A percentile compares a stretch with the other conserved stretches of the same genome.
Evolutionary conservation across 495 filamentous ascomycete species (phyloP).

Genomic region (Glarea lozoyensis): DNA sequence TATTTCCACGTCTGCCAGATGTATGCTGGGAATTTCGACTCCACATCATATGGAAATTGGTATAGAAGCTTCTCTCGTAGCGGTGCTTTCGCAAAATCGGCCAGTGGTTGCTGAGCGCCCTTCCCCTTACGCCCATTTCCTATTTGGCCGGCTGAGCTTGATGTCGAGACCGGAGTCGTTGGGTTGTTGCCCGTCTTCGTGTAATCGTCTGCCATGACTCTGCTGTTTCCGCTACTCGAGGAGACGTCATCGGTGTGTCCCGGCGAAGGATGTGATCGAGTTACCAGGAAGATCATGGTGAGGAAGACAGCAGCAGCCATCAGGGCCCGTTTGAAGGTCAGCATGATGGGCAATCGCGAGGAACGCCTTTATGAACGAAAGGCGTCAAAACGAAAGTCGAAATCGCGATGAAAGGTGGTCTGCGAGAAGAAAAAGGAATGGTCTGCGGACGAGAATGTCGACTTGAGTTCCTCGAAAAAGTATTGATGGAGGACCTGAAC

Average conservation of each 20-base stretch:
- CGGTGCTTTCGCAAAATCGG: slow-evolving; percentile 50
- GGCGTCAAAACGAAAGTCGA: no score
- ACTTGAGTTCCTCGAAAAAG: no score
- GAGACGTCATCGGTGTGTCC: no score
- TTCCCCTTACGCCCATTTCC: neutral
- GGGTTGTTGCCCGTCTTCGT: slow-evolving; percentile 8
- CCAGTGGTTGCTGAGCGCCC: slow-evolving; percentile 26
- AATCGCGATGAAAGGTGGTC: no score
- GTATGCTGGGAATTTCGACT: slow-evolving; percentile 85
- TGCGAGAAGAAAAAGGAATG: no score
- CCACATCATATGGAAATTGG: slow-evolving; percentile 87
- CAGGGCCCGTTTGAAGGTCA: slow-evolving; percentile 67
- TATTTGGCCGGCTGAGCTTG: slow-evolving; percentile 3
- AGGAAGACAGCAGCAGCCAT: slow-evolving; percentile 59
- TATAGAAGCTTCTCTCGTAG: slow-evolving; percentile 80
- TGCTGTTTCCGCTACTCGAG: slow-evolving; percentile 30
- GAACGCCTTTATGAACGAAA: no score
- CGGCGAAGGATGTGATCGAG: slow-evolving; percentile 48
- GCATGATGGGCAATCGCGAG: slow-evolving; percentile 19
- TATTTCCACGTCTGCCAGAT: slow-evolving; percentile 99
- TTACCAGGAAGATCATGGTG: slow-evolving; percentile 61
- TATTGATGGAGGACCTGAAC: no score
- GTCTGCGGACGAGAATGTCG: no score
- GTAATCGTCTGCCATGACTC: slow-evolving; percentile 9
- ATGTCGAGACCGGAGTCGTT: slow-evolving; percentile 3